These are phyloP conservation scores for Musa beccarii DNA, from an alignment of 176 grass and related monocot species.

Conservation along the genomic window DNA sequence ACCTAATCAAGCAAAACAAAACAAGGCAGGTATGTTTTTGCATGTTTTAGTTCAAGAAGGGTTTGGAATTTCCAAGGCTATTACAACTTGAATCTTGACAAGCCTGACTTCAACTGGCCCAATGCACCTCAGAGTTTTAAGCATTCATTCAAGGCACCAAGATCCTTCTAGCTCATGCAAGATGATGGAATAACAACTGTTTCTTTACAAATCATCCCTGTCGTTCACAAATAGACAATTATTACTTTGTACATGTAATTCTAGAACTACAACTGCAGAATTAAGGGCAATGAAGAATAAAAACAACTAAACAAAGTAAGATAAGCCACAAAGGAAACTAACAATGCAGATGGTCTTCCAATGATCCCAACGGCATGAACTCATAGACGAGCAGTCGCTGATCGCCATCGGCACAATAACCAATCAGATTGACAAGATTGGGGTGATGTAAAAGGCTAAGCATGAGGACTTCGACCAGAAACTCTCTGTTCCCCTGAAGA, in stretches of 20 bases:
- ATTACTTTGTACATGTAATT: no score
- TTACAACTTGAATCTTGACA: no score
- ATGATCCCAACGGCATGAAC: constrained; percentile 12
- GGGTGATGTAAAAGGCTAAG: constrained; percentile 11
- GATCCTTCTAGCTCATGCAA: not conserved
- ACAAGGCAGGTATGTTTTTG: no score
- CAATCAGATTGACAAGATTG: constrained; percentile 14
- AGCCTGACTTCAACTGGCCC: no score
- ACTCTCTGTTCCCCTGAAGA: constrained; percentile 12
- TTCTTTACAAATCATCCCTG: not conserved
- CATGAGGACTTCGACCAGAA: constrained; percentile 12
- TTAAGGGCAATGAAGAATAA: not conserved
- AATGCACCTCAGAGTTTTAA: no score
- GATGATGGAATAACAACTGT: not conserved
- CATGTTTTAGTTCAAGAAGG: no score
- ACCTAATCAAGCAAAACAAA: no score
- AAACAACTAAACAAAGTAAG: not conserved
- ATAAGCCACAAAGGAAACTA: not conserved
- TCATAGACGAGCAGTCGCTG: constrained; percentile 9
- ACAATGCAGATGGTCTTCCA: constrained; percentile 15
- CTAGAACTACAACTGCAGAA: no score
- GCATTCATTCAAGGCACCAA: not conserved
- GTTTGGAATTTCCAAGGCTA: no score
- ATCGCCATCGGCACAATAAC: constrained; percentile 16
- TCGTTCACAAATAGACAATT: no score